Evolutionary conservation across 768 basidiomycete species (phyloP).

Genomic region (Butyriboletus loyo): DNA sequence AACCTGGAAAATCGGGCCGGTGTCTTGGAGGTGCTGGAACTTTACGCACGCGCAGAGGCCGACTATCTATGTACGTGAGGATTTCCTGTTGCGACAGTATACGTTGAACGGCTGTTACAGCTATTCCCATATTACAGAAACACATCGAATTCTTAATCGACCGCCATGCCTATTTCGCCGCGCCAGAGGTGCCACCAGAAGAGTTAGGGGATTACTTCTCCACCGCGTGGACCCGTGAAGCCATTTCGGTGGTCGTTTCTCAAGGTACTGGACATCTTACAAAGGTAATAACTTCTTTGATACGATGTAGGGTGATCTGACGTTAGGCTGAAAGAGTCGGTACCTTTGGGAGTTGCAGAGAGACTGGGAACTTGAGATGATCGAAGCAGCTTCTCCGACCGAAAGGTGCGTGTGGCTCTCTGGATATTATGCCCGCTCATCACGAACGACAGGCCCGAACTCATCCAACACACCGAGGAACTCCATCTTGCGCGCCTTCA

Average conservation of each 20-base stretch:
- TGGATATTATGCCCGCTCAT: neutral
- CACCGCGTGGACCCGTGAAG: constrained; percentile 55
- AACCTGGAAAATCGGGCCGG: constrained; percentile 53
- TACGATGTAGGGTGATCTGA: constrained; percentile 9
- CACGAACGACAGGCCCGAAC: constrained; percentile 33
- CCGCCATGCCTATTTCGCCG: constrained; percentile 34
- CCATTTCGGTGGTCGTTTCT: constrained; percentile 50
- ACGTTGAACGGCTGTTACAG: constrained; percentile 39
- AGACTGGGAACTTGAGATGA: constrained; percentile 70
- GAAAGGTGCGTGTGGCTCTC: constrained; percentile 42
- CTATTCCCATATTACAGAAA: constrained; percentile 68
- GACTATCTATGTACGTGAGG: constrained; percentile 76
- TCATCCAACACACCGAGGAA: constrained; percentile 51
- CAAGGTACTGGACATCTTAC: constrained; percentile 62
- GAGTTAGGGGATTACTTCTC: constrained; percentile 60
- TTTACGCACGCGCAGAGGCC: constrained; percentile 63
- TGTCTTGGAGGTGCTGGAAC: constrained; percentile 51
- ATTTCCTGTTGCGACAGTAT: constrained; percentile 5
- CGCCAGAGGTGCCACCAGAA: constrained; percentile 41
- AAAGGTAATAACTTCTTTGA: constrained; percentile 41
- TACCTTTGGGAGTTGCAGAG: constrained; percentile 67
- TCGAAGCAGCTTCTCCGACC: constrained; percentile 45
- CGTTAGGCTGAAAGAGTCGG: constrained; percentile 49
- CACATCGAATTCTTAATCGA: constrained; percentile 61
- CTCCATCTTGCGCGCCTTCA: constrained; percentile 65